Evolutionary conservation across 768 basidiomycete species (phyloP), one percentile per base, ranked within the genome.

Genomic region (Trametes elegans): DNA sequence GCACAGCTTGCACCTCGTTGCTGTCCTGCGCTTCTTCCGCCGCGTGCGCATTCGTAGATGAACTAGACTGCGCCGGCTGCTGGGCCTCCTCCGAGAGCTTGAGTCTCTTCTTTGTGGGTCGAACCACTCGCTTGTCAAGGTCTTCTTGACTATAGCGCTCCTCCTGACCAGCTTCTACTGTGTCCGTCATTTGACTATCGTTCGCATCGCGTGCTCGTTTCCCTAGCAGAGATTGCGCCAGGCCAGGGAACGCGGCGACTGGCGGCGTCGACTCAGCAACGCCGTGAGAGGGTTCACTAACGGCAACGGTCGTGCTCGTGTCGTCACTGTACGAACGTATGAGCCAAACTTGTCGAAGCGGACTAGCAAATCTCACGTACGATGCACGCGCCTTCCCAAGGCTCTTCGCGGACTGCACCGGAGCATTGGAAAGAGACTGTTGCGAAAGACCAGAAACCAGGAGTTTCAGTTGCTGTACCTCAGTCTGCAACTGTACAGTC

Each of bases 201-300:
- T 73, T 69, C 2, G 80, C 73, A 58, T 82, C 81, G 57, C 87
- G 76, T 46, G 75, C 78, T 29, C 85, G 81, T 66, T 89, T 90
- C n/a, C 88, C 87, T 16, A 89, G 74, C 27, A 75, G 72, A 19
- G 71, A 77, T 38, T 76, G 73, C 3, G 78, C 1, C 7, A 51
- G 3, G 1, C 55, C 48, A 69, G 54, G 76, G 65, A 10, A 74
- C 77, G 36, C 38, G 78, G 65, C 16, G 63, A 60, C 16, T 40
- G 55, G 23, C 55, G 55, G 24, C 58, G 58, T 21, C 59, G 63
- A 34, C 10, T 28, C 29, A 5, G 44, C 38, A 10, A 16, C 16
- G 21, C 23, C 27, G 36, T 53, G 40, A 1, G 49, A 36, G 4
- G 39, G 14, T 1, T 34, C 31, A 9, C 29, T 38, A 1, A 16